phyloP scores from a whole-genome alignment of 177 flowering plant genomes.

The Tripterygium wilfordii region DNA sequence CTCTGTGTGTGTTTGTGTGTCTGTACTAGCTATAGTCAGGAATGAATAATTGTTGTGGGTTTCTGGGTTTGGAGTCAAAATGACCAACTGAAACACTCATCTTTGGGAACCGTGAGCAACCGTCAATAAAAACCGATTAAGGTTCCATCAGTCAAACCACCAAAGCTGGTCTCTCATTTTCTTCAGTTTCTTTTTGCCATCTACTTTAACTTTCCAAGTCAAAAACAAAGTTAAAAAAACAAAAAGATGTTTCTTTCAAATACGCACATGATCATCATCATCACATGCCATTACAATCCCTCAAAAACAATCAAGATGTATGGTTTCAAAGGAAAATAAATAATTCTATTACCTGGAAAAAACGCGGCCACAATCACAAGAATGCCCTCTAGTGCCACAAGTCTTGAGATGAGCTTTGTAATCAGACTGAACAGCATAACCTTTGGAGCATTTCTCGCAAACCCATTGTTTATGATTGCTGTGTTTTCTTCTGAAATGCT shows the following conservation, averaged over 20 bases:
- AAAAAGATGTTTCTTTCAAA: neutral
- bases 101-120: constrained; percentile 18
- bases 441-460: constrained; percentile 56
- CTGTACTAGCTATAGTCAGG: no score
- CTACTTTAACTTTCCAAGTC: constrained; percentile 10
- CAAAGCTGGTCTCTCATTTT: neutral
- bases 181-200: neutral
- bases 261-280: no score
- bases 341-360: constrained; percentile 40
- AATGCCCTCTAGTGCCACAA: constrained; percentile 47
- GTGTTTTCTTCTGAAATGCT: constrained; percentile 58
- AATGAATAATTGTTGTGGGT: neutral
- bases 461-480: constrained; percentile 63
- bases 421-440: constrained; percentile 63
- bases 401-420: constrained; percentile 56
- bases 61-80: neutral
- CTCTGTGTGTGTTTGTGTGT: no score
- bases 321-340: neutral
- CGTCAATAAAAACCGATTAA: constrained; percentile 5
- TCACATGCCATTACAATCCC: no score
- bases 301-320: neutral
- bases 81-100: neutral
- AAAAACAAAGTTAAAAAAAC: neutral
- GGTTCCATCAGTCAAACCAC: constrained; percentile 12
- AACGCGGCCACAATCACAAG: constrained; percentile 50